Conservation (phyloP, 176 grass and related monocot genomes). For the Cocos nucifera region DNA sequence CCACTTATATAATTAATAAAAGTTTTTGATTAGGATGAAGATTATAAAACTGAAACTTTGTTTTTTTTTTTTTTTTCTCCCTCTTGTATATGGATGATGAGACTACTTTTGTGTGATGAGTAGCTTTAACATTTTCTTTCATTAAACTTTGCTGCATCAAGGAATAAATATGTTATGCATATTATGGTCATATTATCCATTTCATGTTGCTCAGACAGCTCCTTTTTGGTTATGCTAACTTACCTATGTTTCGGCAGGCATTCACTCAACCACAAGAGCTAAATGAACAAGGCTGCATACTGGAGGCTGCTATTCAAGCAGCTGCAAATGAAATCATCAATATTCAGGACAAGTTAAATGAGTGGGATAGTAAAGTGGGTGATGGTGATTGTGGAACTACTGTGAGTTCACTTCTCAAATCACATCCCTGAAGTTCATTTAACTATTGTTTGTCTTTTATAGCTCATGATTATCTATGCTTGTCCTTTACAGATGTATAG, state of each 20-base stretch:
- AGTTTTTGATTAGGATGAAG: no score
- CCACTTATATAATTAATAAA: no score
- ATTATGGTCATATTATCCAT: neutral
- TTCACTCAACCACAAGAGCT: conserved; percentile 60
- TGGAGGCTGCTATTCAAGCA: conserved; percentile 81
- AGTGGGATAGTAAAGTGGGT: conserved; percentile 96
- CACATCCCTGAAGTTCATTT: no score
- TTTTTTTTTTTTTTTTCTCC: neutral
- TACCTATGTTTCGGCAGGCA: conserved; percentile 27
- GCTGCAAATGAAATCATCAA: conserved; percentile 68
- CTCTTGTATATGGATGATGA: no score
- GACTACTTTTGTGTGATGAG: no score
- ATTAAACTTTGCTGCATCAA: neutral
- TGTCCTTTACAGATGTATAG: conserved; percentile 79
- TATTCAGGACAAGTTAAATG: conserved; percentile 72
- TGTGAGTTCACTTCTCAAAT: conserved; percentile 38
- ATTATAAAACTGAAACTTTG: neutral
- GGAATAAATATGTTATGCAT: conserved; percentile 7
- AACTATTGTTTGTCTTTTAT: no score
- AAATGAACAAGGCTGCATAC: conserved; percentile 50
- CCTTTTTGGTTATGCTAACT: neutral
- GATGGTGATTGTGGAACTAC: conserved; percentile 98
- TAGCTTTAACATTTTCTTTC: no score
- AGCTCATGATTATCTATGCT: no score
- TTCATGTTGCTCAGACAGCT: neutral